Conservation (phyloP, 352 stramenopile genomes). For the Poterioochromonas sp. region DNA sequence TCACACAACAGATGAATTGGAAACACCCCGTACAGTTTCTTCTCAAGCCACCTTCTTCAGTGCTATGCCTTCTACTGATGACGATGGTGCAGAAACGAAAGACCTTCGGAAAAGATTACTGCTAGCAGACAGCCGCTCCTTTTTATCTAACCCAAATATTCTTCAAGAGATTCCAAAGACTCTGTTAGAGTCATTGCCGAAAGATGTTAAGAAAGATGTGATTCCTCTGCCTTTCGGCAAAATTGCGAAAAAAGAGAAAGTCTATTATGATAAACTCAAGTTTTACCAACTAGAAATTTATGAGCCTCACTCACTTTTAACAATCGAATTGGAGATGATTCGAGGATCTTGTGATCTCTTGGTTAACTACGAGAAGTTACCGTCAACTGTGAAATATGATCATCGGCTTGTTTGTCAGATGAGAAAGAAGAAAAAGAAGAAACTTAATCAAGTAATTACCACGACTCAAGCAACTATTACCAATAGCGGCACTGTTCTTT, state of each 20-base stretch:
- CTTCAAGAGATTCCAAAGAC: neutral
- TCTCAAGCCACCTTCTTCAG: too few species aligned
- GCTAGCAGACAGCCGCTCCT: too few species aligned
- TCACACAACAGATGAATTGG: too few species aligned
- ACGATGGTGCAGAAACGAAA: too few species aligned
- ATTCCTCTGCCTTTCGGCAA: neutral
- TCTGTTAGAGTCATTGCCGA: neutral
- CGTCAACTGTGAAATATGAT: constrained; percentile 8
- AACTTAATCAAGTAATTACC: too few species aligned
- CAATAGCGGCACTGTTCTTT: too few species aligned
- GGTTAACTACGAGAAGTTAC: neutral
- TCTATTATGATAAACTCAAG: neutral
- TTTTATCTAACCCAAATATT: too few species aligned
- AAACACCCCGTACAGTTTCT: too few species aligned
- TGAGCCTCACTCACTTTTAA: neutral
- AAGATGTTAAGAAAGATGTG: neutral
- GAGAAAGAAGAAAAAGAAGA: too few species aligned
- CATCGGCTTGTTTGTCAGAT: neutral
- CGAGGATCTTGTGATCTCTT: neutral
- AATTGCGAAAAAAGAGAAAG: neutral
- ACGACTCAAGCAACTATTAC: too few species aligned
- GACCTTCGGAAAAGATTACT: too few species aligned
- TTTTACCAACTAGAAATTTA: constrained; percentile 3
- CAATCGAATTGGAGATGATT: neutral
- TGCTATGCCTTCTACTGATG: too few species aligned